Base-by-base conservation (phyloP, 768 basidiomycete species). In the Mycena vitilis region DNA sequence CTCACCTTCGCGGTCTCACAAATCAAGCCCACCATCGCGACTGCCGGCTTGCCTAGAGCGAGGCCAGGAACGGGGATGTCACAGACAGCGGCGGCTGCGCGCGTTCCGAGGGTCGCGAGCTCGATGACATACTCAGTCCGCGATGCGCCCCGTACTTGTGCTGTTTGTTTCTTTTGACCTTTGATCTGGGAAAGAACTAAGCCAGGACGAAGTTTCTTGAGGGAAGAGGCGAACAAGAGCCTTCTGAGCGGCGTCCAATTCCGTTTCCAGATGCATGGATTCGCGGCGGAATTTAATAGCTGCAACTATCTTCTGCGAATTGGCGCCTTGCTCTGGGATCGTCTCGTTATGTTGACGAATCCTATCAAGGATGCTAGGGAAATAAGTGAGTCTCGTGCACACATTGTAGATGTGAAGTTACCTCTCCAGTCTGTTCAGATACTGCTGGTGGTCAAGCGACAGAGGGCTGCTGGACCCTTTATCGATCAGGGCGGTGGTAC, bases 1-100 rank as follows among this genome's bases (percentile, higher is more conserved):
- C 37, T 12, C 16, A 55, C 61, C n/a, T 63, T 63, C 5, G 30
- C 61, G 4, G 53, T 63, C 11, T 63, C 61, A n/a, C 61, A 63
- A 5, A 63, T 63, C 61, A 63, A 36, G 12, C 12, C 42, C 11
- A 16, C 44, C 44, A 55, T 36, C 12, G 42, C 42, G 11, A 63
- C 53, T 4, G 25, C 40, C 1, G 61, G 61, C 52, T 54, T 62
- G 16, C 30, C 30, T 30, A 30, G 30, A 30, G 54, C 25, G 6
- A 62, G 18, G 16, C 36, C 45, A 20, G 54, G 52, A 18, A n/a
- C 10, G 15, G 45, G 59, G 15, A 60, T 47, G 1, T 60, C 59
- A 37, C 47, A 60, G 10, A 60, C 22, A n/a, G 59, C 47, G 9
- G 48, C 38, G 8, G 44, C 57, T 20, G 25, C 44, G 15, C 57